Base-by-base conservation (phyloP, 1,284 basidiomycete species). In the Apiotrichum laibachii region DNA sequence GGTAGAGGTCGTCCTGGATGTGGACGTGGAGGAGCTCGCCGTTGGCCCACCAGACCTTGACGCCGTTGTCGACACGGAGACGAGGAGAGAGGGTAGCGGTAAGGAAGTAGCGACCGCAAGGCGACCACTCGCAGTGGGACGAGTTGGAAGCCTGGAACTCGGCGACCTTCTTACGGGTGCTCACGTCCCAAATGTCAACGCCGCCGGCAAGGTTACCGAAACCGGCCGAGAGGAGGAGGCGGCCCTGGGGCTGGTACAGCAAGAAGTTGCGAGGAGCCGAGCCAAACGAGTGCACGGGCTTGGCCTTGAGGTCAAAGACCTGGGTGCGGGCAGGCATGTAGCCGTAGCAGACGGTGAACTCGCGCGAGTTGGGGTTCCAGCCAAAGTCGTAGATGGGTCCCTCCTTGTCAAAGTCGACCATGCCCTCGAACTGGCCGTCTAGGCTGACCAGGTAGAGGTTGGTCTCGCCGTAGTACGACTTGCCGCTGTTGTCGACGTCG, bases 391-490 rank as follows among this genome's bases (percentile, higher is more conserved):
- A 93, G 66, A 99, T 92, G 1, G 93, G 93, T 1, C 96, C 96
- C 65, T 98, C 94, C 81, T 96, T 97, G 81, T 98, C 94, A 43
- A 98, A 82, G 5, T 87, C 85, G 39, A 99, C 89, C 31, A 92
- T 84, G 75, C 91, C 93, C 76, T 98, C 94, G 68, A 94, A 98
- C 67, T 90, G 89, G 40, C 95, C 94, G n/a, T 90, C 87, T n/a
- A 92, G 87, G 62, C 87, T 91, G 67, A 98, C 85, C 50, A 98
- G 84, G 78, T 96, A 98, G 68, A 99, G 81, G 65, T 92, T 91
- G 11, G 93, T 96, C 81, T 98, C 94, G 60, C 95, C 96, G 67
- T 98, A 99, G 79, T 99, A 99, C 70, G 88, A 94, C 83, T 92
- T 97, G 79, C 95, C 95, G 37, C 91, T 89, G 76, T 91, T 90